Evolutionary conservation across 2,329 filamentous ascomycete species (phyloP), one percentile per base, ranked within the genome.

Genomic region (Hymenotorrendiella dingleyae): DNA sequence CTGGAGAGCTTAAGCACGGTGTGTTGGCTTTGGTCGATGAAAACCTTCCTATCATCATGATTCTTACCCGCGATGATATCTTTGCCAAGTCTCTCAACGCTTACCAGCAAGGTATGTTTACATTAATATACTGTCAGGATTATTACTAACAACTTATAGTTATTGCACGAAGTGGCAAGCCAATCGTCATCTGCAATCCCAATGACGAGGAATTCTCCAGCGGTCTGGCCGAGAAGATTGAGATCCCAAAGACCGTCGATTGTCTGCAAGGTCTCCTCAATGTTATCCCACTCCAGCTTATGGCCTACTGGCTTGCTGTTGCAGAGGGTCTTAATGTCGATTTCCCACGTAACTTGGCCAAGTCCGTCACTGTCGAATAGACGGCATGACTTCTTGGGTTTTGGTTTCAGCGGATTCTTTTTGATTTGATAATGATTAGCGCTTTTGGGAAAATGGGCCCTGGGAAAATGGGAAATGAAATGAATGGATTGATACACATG

Each of bases 51-150:
- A 98, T 98, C 66, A 95, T 98, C 69, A 98, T 98, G 93, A 97
- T 98, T 62, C 76, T 98, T 49, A 98, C 93, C 42, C 86, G 93
- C 48, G 93, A 98, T 64, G 78, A 89, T 58, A 84, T 98, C 62
- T 98, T 98, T 73, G 85, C 85, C 66, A 98, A 98, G 74, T 97
- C 93, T n/a, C 76, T 98, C 62, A 98, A 98, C 67, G 93, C 93
- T 60, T 98, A 97, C 69, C 93, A 98, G 72, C 93, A 98, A 76
- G 82, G 84, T 86, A 73, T 64, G 76, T 59, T 43, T 32, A 9
- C 46, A 33, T n/a, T n/a, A n/a, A n/a, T n/a, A n/a, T n/a, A n/a
- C n/a, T n/a, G n/a, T n/a, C n/a, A n/a, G n/a, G n/a, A n/a, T n/a
- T n/a, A n/a, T 16, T 44, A 50, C 62, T 66, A 55, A 67, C 49